Conservation (phyloP, 768 basidiomycete species). For the Phlebiopsis flavidoalba region DNA sequence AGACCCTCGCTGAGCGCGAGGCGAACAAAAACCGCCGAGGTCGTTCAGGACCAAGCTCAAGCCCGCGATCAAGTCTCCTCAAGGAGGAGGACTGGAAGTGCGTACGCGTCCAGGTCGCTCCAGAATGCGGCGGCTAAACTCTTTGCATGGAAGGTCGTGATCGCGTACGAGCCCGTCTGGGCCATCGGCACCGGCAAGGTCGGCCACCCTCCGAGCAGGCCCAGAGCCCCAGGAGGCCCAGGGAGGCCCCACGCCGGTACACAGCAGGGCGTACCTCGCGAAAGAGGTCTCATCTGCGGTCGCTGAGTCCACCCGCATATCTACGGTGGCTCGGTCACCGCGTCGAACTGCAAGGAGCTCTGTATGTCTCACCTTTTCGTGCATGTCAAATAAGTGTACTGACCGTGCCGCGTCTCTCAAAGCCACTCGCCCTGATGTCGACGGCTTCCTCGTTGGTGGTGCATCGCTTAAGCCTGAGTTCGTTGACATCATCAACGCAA, state of each 20-base stretch:
- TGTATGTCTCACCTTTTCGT: conserved; percentile 41
- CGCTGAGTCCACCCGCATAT: conserved; percentile 73
- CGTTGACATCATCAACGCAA: conserved; percentile 82
- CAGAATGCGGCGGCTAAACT: neutral
- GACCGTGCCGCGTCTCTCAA: neutral
- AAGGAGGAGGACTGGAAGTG: conserved; percentile 77
- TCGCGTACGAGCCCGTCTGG: conserved; percentile 98
- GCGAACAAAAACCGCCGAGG: conserved; percentile 64
- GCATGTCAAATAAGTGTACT: neutral
- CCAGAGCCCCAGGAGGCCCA: too few species aligned
- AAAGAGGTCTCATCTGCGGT: conserved; percentile 61
- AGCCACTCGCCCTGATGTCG: conserved; percentile 81
- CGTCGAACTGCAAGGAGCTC: conserved; percentile 83
- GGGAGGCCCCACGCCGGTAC: conserved; percentile 81
- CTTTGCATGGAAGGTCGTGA: conserved; percentile 71
- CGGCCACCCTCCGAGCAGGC: conserved; percentile 88
- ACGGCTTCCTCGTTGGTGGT: conserved; percentile 97
- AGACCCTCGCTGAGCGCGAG: conserved; percentile 88
- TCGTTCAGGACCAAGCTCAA: conserved; percentile 81
- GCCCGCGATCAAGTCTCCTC: conserved; percentile 60
- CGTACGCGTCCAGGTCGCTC: conserved; percentile 22
- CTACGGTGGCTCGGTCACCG: conserved; percentile 93
- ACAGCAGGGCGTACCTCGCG: conserved; percentile 73
- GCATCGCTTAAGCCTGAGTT: conserved; percentile 98
- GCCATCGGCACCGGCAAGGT: conserved; percentile 98